Conservation (phyloP, 345 rosid species). For the Sonneratia alba region DNA sequence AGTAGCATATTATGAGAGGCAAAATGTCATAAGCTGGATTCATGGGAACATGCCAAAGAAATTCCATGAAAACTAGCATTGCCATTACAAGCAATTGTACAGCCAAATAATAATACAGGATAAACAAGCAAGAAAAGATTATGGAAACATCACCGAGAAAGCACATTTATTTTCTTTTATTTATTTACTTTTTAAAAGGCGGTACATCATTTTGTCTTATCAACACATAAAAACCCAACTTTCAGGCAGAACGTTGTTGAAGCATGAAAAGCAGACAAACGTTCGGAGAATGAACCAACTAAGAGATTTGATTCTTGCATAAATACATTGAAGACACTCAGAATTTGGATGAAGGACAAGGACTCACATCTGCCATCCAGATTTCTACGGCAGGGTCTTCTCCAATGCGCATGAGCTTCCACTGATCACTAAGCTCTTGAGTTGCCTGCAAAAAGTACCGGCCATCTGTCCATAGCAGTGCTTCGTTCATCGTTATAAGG, state of each 20-base stretch:
- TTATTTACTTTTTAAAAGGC: no score
- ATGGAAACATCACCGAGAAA: background rate
- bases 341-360: background rate
- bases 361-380: slow-evolving; percentile 80
- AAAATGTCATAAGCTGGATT: background rate
- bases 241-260: background rate
- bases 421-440: slow-evolving; percentile 64
- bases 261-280: background rate
- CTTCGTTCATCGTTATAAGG: slow-evolving; percentile 61
- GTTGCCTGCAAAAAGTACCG: slow-evolving; percentile 86
- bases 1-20: background rate
- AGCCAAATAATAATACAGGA: background rate
- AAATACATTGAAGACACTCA: background rate
- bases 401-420: slow-evolving; percentile 89
- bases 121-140: background rate
- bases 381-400: slow-evolving; percentile 75
- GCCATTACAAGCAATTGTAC: background rate
- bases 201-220: background rate
- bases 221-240: background rate
- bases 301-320: background rate
- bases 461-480: slow-evolving; percentile 88
- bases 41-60: background rate
- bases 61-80: background rate
- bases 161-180: no score
- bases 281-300: background rate